Percentiles rank a stretch among this genome's conserved stretches.
Conservation (phyloP, 768 basidiomycete genomes). For the Mycena sanguinolenta region DNA sequence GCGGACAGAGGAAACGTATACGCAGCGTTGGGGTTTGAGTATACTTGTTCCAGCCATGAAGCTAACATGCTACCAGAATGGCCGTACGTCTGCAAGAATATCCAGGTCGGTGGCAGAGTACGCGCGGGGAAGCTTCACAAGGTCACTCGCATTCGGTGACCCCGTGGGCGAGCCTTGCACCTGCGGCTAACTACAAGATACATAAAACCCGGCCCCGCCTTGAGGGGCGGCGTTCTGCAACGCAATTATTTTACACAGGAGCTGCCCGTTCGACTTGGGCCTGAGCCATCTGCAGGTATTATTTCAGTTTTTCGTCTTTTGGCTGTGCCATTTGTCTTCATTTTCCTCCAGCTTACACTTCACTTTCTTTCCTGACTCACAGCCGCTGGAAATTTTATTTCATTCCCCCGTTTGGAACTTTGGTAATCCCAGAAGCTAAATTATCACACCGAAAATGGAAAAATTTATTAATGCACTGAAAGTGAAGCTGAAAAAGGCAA, state of each 20-base stretch:
- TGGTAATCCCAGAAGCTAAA: too few relatives aligned
- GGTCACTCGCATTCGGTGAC: slow-evolving; percentile 58
- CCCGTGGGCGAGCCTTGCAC: slow-evolving; percentile 69
- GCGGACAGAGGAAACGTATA: slow-evolving; percentile 55
- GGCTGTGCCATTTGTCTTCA: too few relatives aligned
- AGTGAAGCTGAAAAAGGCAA: too few relatives aligned
- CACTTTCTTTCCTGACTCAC: too few relatives aligned
- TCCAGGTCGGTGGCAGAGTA: slow-evolving; percentile 81
- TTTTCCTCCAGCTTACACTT: too few relatives aligned
- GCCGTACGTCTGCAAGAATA: slow-evolving; percentile 65
- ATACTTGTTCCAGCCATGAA: slow-evolving; percentile 19
- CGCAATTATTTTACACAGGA: slow-evolving; percentile 74
- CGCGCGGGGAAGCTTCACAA: slow-evolving; percentile 79
- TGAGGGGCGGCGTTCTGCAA: slow-evolving; percentile 71
- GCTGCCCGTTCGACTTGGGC: too few relatives aligned
- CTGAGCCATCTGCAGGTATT: too few relatives aligned
- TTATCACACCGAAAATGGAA: too few relatives aligned
- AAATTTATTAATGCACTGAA: too few relatives aligned
- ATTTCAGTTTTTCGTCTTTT: too few relatives aligned
- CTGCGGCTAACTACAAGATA: slow-evolving; percentile 72
- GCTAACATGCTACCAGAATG: not conserved
- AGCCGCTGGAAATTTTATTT: too few relatives aligned
- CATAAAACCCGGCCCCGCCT: slow-evolving; percentile 87
- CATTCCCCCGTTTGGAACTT: too few relatives aligned
- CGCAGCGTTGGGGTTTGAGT: slow-evolving; percentile 34